Base-by-base conservation (phyloP, 805 yeast species). In the Candida piceae region DNA sequence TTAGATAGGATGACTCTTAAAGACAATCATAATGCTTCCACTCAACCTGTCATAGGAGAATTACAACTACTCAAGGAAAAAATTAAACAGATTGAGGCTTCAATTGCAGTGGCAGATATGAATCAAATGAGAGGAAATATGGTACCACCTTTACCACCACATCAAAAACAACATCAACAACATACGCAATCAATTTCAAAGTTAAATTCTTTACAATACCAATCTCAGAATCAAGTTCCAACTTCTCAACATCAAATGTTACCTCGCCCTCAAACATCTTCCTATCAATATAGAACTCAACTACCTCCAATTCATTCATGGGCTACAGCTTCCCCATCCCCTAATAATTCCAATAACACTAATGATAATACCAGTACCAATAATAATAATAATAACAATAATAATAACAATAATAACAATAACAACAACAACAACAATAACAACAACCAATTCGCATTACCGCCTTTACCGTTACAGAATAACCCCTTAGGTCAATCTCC, bases 11-110 rank as follows among this genome's bases (percentile, higher is more conserved):
- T 25, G 18, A 7, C 17, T 5, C 35, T 25, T 5, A 23, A 32
- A 16, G 16, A 21, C 13, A 23, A 9, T 11, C 13, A 16, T 7
- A 9, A 13, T 16, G n/a, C 16, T 13, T 16, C 15, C 4, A 38
- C 41, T 7, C 40, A 44, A 31, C 57, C 56, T 2, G 51, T 55
- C 4, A 32, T 53, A 31, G 33, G 41, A 15, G 63, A 60, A 45
- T 40, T 60, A 10, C 69, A 70, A 24, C 41, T 55, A 12, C 48
- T 72, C 28, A 63, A 64, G 32, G 63, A 64, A 8, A 67, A 69
- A 39, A 67, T 72, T 27, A 66, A 60, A 35, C 68, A 67, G 44
- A 60, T 72, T 4, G 78, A 72, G 45, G 68, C 70, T 1, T 63
- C 72, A 1, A 60, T 67, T 21, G 63, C 66, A 1, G 63, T 58